A percentile compares a stretch with the other conserved stretches of the same genome.
Conservation (phyloP, 805 yeast species). For the Suhomyces prunicola region DNA sequence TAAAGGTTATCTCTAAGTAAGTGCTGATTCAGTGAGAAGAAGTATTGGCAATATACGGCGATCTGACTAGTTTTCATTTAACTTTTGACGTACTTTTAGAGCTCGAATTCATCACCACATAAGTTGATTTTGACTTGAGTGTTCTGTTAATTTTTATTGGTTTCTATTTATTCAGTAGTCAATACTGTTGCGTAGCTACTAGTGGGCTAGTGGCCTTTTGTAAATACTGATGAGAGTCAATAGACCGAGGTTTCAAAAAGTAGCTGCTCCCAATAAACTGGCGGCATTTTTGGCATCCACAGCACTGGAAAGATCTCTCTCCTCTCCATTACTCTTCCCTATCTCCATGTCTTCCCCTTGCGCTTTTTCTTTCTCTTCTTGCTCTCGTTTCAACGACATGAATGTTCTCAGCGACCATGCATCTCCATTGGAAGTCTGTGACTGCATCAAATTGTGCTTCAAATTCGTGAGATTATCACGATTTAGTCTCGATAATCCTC, state of each 20-base stretch:
- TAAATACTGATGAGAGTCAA: no score
- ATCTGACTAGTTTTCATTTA: no score
- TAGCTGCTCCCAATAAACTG: constrained; percentile 68
- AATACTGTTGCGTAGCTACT: not conserved
- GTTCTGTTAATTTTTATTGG: no score
- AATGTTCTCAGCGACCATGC: constrained; percentile 44
- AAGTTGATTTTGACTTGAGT: no score
- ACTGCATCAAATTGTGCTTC: constrained; percentile 41
- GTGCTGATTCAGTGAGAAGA: no score
- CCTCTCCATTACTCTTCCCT: constrained; percentile 23
- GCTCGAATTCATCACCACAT: no score
- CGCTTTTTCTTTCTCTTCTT: constrained; percentile 19
- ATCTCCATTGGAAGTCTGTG: constrained; percentile 42
- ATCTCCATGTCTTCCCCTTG: constrained; percentile 14
- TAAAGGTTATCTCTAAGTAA: no score
- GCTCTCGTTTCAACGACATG: constrained; percentile 31
- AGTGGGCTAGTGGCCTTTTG: no score
- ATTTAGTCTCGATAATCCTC: constrained; percentile 82
- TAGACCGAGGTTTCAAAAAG: constrained; percentile 39
- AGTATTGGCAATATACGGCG: no score
- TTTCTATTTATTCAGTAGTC: not conserved
- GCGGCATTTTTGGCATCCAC: constrained; percentile 88
- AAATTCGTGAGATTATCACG: constrained; percentile 56
- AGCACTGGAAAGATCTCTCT: constrained; percentile 6
- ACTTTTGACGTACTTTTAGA: no score